These are phyloP conservation scores for Paracoccidioides lutzii DNA, from an alignment of 2,329 filamentous ascomycete genomes.

Conservation along the genomic window DNA sequence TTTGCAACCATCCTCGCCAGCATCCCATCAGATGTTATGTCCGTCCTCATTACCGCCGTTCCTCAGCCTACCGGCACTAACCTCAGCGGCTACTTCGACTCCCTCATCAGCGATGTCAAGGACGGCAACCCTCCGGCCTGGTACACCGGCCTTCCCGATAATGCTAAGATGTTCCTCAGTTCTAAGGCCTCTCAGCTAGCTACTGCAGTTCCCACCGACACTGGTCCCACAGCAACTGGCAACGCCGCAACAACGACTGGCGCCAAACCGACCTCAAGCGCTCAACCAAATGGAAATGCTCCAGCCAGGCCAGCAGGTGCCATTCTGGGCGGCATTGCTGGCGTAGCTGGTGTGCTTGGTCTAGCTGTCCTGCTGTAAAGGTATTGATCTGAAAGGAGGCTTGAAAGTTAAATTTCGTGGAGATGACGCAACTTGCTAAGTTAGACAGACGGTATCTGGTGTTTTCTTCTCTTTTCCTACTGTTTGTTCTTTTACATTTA, in stretches of 20 bases:
- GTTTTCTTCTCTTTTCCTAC: neutral
- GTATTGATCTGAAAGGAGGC: neutral
- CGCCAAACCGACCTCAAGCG: neutral
- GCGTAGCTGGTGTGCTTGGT: conserved; percentile 13
- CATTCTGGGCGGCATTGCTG: conserved; percentile 9
- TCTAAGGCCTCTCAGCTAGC: neutral
- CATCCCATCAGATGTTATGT: neutral
- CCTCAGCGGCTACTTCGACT: neutral
- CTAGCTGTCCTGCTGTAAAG: conserved; percentile 11
- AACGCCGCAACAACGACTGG: neutral
- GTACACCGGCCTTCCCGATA: conserved; percentile 8
- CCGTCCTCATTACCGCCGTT: neutral
- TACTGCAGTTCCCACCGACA: neutral
- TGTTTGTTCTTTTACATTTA: no score
- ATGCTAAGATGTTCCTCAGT: conserved; percentile 6
- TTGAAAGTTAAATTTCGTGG: neutral
- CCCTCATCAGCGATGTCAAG: conserved; percentile 6
- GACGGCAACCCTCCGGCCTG: conserved; percentile 10
- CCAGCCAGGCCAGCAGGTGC: conserved; percentile 5
- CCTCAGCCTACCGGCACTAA: neutral
- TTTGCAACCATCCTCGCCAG: neutral
- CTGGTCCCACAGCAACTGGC: neutral
- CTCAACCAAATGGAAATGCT: neutral
- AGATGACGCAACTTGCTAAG: neutral
- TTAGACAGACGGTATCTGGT: neutral